phyloP scores from a whole-genome alignment of 805 yeast genomes.

The Spathaspora hagerdaliae region DNA sequence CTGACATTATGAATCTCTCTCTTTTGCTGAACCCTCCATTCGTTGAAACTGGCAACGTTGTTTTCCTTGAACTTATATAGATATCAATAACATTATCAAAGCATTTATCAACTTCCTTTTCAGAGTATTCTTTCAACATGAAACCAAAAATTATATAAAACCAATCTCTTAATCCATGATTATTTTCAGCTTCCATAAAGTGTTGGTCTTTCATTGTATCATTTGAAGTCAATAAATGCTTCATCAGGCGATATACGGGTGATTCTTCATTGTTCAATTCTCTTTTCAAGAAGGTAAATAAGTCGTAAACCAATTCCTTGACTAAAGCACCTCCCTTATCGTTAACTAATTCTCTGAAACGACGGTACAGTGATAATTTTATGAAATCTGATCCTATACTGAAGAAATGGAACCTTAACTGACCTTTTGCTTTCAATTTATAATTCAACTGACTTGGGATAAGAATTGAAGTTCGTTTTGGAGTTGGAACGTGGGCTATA shows the following conservation, averaged over 20 bases:
- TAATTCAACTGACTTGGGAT: conserved; percentile 10
- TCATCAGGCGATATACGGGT: conserved; percentile 14
- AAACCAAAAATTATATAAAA: conserved; percentile 20
- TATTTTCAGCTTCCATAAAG: conserved; percentile 13
- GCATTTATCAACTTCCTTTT: conserved; percentile 18
- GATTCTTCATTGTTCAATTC: conserved; percentile 17
- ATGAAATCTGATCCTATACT: conserved; percentile 31
- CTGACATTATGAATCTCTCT: conserved; percentile 11
- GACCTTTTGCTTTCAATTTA: conserved; percentile 8
- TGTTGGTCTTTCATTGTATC: conserved; percentile 8
- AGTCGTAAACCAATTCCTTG: conserved; percentile 29
- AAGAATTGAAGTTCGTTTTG: background rate
- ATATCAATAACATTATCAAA: conserved; percentile 28
- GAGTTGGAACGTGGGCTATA: too few species aligned
- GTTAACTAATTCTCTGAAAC: conserved; percentile 21
- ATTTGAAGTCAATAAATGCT: conserved; percentile 17
- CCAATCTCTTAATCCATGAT: conserved; percentile 12
- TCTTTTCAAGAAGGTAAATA: conserved; percentile 26
- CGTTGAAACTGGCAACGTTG: conserved; percentile 1
- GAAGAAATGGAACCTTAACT: conserved; percentile 26
- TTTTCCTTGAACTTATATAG: conserved; percentile 21
- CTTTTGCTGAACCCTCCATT: background rate
- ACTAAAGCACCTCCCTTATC: conserved; percentile 30
- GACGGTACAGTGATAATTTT: conserved; percentile 28
- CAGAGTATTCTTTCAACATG: conserved; percentile 17